A percentile compares a stretch with the other conserved stretches of the same genome.
Conservation (phyloP, 176 grass and related monocot species). For the Paspalum notatum region DNA sequence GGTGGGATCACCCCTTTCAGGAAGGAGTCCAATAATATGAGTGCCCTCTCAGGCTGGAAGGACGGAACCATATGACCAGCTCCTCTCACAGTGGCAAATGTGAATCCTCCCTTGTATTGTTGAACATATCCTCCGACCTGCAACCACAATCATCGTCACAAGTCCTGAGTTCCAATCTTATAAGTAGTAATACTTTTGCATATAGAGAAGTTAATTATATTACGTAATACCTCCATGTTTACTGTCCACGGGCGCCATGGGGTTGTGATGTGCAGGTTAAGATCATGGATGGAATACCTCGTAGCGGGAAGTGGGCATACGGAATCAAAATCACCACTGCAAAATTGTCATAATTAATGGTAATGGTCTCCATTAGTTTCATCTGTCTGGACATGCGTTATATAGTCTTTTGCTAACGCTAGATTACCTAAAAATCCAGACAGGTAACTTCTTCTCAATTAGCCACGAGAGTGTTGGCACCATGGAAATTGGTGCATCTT, state of each 20-base stretch:
- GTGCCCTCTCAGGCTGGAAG: conserved; percentile 47
- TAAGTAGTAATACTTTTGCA: too few species aligned
- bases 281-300: conserved; percentile 39
- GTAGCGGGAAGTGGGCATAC: conserved; percentile 51
- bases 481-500: conserved; percentile 30
- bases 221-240: conserved; percentile 51
- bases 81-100: conserved; percentile 56
- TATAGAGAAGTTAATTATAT: too few species aligned
- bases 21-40: conserved; percentile 47
- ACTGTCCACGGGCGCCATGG: conserved; percentile 61
- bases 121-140: conserved; percentile 54
- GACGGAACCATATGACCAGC: conserved; percentile 61
- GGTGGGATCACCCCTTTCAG: conserved; percentile 51
- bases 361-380: neutral
- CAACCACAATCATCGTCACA: neutral
- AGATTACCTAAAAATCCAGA: conserved; percentile 56
- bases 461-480: conserved; percentile 41
- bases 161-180: too few species aligned
- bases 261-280: conserved; percentile 39
- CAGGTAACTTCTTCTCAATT: conserved; percentile 28
- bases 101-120: conserved; percentile 50
- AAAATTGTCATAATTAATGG: neutral
- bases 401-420: neutral
- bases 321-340: conserved; percentile 51
- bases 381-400: neutral